Evolutionary conservation across 2,329 filamentous ascomycete species (phyloP).

Genomic region (Bipolaris zeicola): DNA sequence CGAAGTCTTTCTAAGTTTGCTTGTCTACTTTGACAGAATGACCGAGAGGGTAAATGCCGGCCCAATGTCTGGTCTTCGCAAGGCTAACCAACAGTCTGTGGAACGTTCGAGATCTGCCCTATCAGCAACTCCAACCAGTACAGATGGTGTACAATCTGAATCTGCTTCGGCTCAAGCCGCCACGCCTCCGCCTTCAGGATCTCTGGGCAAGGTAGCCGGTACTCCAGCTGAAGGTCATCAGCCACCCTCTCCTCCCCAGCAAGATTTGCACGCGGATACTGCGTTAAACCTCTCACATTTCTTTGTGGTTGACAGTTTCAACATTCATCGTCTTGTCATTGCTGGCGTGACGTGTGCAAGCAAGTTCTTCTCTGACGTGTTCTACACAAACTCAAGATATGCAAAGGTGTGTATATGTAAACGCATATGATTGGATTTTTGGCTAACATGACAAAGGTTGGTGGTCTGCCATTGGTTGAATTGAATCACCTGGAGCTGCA

Average conservation of each 20-base stretch:
- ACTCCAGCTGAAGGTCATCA: slow-evolving; percentile 34
- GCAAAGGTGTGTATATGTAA: slow-evolving; percentile 74
- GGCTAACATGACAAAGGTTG: slow-evolving; percentile 68
- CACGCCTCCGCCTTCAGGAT: slow-evolving; percentile 58
- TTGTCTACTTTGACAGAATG: slow-evolving; percentile 99
- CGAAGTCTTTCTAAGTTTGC: slow-evolving; percentile 91
- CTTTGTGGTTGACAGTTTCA: slow-evolving; percentile 98
- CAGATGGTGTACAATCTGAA: slow-evolving; percentile 22
- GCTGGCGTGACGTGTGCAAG: slow-evolving; percentile 96
- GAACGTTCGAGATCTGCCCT: slow-evolving; percentile 41
- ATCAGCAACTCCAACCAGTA: slow-evolving; percentile 38
- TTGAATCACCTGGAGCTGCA: slow-evolving; percentile 96
- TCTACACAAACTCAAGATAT: slow-evolving; percentile 98
- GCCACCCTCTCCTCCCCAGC: slow-evolving; percentile 46
- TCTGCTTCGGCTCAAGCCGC: slow-evolving; percentile 50
- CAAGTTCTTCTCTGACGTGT: slow-evolving; percentile 99
- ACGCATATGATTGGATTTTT: background rate
- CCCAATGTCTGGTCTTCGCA: slow-evolving; percentile 68
- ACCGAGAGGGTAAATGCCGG: slow-evolving; percentile 90
- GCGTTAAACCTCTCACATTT: slow-evolving; percentile 66
- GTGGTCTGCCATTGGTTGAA: slow-evolving; percentile 87
- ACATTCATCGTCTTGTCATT: slow-evolving; percentile 96
- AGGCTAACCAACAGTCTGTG: slow-evolving; percentile 57
- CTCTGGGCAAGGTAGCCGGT: slow-evolving; percentile 50
- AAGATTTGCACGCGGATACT: slow-evolving; percentile 52